Evolutionary conservation across 73 alveolate genomes (phyloP).

Genomic region (Blepharisma japonicum): DNA sequence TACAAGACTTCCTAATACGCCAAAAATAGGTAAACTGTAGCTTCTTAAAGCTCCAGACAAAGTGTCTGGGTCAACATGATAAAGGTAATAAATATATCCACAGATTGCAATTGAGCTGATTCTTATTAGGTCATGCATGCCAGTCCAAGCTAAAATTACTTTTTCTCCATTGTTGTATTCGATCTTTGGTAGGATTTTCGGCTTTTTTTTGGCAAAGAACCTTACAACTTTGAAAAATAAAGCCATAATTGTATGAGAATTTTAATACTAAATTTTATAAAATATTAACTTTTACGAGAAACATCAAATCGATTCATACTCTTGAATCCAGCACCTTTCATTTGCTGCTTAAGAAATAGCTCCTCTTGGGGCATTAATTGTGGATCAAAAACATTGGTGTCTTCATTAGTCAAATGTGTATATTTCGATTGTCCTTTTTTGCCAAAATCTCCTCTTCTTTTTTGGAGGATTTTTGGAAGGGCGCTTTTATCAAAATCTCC

Average conservation of each 20-base stretch:
- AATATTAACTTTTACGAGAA: neutral
- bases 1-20: neutral
- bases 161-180: neutral
- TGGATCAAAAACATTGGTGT: conserved; percentile 94
- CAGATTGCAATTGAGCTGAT: neutral
- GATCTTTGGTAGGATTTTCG: neutral
- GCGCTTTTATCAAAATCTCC: conserved; percentile 90
- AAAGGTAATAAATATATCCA: conserved; percentile 5
- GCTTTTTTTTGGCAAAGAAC: neutral
- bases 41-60: neutral
- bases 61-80: neutral
- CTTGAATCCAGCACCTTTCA: conserved; percentile 22
- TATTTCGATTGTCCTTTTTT: conserved; percentile 93
- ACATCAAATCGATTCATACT: conserved; percentile 10
- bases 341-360: conserved; percentile 25
- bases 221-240: too few relatives aligned
- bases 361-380: conserved; percentile 33
- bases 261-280: too few relatives aligned
- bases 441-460: conserved; percentile 95
- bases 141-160: neutral
- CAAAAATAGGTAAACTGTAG: neutral
- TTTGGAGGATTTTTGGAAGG: conserved; percentile 83
- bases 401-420: conserved; percentile 97
- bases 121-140: neutral
- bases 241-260: too few relatives aligned